Conservation (phyloP, 208 protist genomes). For the Leishmania amazonensis region DNA sequence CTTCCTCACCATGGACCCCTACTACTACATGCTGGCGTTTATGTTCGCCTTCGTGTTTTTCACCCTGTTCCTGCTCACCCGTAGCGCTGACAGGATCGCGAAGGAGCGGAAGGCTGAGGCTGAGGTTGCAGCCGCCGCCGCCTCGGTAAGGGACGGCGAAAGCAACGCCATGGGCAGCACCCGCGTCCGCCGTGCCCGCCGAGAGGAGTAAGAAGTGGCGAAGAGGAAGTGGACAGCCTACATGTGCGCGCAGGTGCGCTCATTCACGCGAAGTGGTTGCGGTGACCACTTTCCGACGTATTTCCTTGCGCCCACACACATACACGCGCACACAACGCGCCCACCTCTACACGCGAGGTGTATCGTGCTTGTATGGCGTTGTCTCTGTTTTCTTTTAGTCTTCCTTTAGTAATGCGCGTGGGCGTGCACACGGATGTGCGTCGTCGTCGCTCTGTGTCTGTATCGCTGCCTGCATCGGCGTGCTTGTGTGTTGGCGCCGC, state of each 20-base stretch:
- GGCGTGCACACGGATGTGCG: neutral
- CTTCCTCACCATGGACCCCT: constrained; percentile 23
- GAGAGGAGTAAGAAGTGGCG: constrained; percentile 16
- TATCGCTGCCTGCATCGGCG: neutral
- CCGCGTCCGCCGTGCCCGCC: constrained; percentile 29
- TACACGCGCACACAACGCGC: neutral
- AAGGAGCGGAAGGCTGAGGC: constrained; percentile 31
- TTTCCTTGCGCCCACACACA: too few species aligned
- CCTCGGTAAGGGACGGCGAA: neutral
- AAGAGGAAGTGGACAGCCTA: neutral
- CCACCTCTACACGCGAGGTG: neutral
- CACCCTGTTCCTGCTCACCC: constrained; percentile 24
- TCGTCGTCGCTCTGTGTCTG: neutral
- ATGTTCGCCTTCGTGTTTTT: constrained; percentile 29
- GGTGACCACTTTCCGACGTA: neutral
- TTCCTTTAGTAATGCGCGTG: neutral
- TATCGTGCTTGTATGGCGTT: neutral
- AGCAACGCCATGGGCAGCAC: constrained; percentile 22
- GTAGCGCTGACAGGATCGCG: constrained; percentile 26
- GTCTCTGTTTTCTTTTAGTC: neutral
- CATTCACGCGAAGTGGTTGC: neutral
- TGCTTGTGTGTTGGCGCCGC: neutral
- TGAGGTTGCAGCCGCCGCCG: neutral
- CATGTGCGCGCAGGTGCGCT: neutral
- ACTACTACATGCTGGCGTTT: constrained; percentile 39